Evolutionary conservation across 495 filamentous ascomycete genomes (phyloP), one percentile per base, ranked within the genome.

Genomic region (Trypethelium eluteriae): DNA sequence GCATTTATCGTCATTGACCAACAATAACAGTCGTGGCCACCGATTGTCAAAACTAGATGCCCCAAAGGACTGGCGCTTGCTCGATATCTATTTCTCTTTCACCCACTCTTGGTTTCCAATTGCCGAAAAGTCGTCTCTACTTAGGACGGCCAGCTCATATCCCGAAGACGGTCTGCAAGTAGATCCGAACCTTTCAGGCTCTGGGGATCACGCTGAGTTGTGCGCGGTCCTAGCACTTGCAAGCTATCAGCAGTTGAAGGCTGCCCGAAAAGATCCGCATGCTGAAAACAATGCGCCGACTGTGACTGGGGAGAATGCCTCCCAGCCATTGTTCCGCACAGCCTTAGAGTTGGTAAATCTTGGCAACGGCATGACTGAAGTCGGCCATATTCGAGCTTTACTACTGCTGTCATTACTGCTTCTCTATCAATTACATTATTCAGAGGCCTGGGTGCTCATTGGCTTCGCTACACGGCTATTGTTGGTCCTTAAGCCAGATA

Each of bases 91-190:
- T 71, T 90, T 90, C 70, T 84, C 88, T 2, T 83, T 85, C 64
- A 91, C 88, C 2, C 85, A 90, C 72, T 81, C 81, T 11, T 92
- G 88, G 88, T 81, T 91, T 18, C 89, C 89, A 3, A 84, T 90
- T 47, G 77, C 87, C 39, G 85, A 89, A 36, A 90, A 89, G 71
- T 85, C 89, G 71, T 85, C 85, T 65, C 77, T 90, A 11, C 76
- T 86, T 5, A 81, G 81, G 59, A 74, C 80, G 12, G 79, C 80
- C 16, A 83, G 84, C 73, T 74, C 78, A 50, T 82, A 83, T 67
- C 76, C 81, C 12, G 59, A 72, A 14, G 69, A 76, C 12, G 72
- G 71, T 9, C 50, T 77, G n/a, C n/a, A 47, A 3, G n/a, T 70
- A 32, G 38, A 39, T 12, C 39, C 59, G 46, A 41, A 10, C 10